Base-by-base conservation (phyloP, 2,329 filamentous ascomycete genomes). In the Periconia sp. region DNA sequence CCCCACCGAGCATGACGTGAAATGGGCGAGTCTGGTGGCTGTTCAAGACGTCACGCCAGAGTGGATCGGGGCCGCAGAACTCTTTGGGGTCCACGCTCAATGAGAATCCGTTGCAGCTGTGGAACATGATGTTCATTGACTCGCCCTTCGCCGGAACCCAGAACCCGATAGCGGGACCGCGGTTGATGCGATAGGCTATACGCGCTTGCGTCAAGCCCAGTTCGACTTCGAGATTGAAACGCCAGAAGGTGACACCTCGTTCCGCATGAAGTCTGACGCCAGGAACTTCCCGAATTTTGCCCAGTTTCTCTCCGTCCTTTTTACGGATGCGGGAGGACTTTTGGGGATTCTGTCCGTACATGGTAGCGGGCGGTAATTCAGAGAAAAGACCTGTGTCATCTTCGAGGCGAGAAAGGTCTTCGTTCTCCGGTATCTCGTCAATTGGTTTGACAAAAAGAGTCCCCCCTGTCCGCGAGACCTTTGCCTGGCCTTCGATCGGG, bases 91-190 rank as follows among this genome's bases (percentile, higher is more conserved):
- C 85, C 17, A 88, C 88, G 43, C 82, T 87, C 37, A 87, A 69
- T 57, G 89, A 92, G 75, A 99, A 99, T 2, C 95, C 94, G 67
- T 99, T 99, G 75, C 94, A 96, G 66, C 88, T 96, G 74, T 97
- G 83, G 73, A 96, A 99, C 91, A 97, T 96, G 66, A 96, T 89
- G 73, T 97, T 96, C 94, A 99, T 99, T 2, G 88, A 83, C 66
- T 95, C 81, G 12, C 84, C 87, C 36, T 79, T 82, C 22, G 87
- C 87, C 4, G 95, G 94, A 1, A 99, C 90, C 92, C 94, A 99
- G 68, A 99, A 99, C 1, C 87, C 89, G 38, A 89, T 85, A 2
- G 89, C 84, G 5, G 92, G 92, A 0, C 94, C 92, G 33, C 86
- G 81, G 63, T 99, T 99, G 74, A 99, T 95, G 40, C 92, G 88